A percentile compares a stretch with the other conserved stretches of the same genome.
phyloP scores from a whole-genome alignment of 192 early-diverging fungal species.

The Phlyctochytrium planicorne region DNA sequence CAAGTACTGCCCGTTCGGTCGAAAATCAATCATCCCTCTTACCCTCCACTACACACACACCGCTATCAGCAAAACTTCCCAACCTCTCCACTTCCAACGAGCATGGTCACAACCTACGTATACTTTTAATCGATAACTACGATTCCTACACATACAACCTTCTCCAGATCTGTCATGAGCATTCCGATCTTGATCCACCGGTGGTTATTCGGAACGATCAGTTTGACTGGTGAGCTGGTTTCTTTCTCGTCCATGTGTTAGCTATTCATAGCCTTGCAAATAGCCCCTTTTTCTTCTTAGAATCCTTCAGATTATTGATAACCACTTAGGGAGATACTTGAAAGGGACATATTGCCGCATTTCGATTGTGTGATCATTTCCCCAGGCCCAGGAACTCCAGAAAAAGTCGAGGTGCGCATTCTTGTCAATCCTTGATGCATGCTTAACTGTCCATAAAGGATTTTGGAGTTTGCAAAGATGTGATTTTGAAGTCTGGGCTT shows the following conservation, averaged over 20 bases:
- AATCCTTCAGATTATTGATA: no score
- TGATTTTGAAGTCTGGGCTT: conserved; percentile 48
- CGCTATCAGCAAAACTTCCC: no score
- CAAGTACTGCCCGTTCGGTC: no score
- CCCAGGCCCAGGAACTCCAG: conserved; percentile 89
- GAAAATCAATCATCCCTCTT: no score
- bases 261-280: no score
- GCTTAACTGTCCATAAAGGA: conserved; percentile 51
- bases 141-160: conserved; percentile 98
- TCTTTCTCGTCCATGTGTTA: conserved; percentile 7
- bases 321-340: conserved; percentile 55
- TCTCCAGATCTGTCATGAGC: conserved; percentile 75
- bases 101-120: conserved; percentile 35
- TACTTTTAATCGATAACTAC: conserved; percentile 93
- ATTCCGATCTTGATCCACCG: conserved; percentile 40
- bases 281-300: no score
- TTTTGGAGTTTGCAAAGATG: conserved; percentile 71
- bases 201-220: conserved; percentile 93
- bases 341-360: conserved; percentile 64
- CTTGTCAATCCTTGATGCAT: background rate
- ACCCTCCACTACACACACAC: background rate
- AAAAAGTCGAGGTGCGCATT: conserved; percentile 44
- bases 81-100: background rate
- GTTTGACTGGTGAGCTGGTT: conserved; percentile 66
- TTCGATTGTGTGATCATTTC: conserved; percentile 91